Evolutionary conservation across 2,329 filamentous ascomycete species (phyloP).

Genomic region (Sphaceloma murrayae): DNA sequence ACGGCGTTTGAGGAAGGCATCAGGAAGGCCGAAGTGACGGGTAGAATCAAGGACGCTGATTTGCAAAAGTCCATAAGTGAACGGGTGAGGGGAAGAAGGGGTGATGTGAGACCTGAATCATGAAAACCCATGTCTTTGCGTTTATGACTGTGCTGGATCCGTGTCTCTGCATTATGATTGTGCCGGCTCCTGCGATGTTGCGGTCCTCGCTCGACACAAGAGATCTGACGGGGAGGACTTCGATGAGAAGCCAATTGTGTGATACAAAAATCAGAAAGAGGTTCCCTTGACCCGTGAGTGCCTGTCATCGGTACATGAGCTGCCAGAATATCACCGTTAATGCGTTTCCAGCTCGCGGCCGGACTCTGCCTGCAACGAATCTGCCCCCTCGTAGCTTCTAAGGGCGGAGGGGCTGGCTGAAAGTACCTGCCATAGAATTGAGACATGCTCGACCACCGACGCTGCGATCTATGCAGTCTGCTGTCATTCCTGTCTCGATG

Average conservation of each 20-base stretch:
- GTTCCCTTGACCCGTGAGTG: not conserved
- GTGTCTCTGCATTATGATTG: too few species aligned
- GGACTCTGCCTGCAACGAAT: too few species aligned
- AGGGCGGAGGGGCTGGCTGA: too few species aligned
- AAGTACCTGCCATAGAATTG: too few species aligned
- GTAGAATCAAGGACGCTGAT: constrained; percentile 25
- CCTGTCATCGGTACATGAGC: constrained; percentile 6
- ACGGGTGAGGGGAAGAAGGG: constrained; percentile 19
- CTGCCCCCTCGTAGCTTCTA: too few species aligned
- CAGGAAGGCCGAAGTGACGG: constrained; percentile 24
- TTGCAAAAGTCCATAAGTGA: constrained; percentile 18
- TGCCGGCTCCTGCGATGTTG: too few species aligned
- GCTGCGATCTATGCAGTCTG: too few species aligned
- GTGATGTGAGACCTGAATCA: constrained; percentile 15
- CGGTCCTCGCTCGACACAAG: not conserved
- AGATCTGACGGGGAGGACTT: not conserved
- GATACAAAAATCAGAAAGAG: not conserved
- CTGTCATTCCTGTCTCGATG: too few species aligned
- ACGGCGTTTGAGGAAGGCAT: constrained; percentile 23
- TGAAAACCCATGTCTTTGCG: not conserved
- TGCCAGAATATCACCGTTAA: too few species aligned
- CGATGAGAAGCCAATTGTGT: not conserved
- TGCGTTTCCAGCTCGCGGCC: too few species aligned
- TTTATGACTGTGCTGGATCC: too few species aligned
- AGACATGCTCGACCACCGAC: too few species aligned